Base-by-base conservation (phyloP, 768 basidiomycete species). In the Aureoboletus auriporus region DNA sequence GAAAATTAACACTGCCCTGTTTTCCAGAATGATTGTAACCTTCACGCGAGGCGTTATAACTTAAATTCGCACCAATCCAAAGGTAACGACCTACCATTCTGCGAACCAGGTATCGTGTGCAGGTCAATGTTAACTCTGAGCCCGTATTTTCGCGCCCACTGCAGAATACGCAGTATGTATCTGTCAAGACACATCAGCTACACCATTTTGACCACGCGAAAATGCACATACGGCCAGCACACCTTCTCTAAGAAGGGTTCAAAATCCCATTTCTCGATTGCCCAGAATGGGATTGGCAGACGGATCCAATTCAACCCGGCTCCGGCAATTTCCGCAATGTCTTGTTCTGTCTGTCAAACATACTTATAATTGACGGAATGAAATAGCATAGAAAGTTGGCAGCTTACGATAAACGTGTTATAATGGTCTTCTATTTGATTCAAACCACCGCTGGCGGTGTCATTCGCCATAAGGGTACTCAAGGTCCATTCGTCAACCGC, bases 141-240 rank as follows among this genome's bases (percentile, higher is more conserved):
- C 1, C 92, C 92, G 63, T 94, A 94, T 67, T 96, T 94, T 42
- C 92, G 75, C 12, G 83, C 84, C 93, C 93, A 96, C 3, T 73
- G 75, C 34, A 94, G 70, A 23, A 86, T 76, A 37, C 81, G 81
- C 16, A 90, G 69, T 66, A 89, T 80, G 68, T 93, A 92, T 53
- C 80, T 83, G 54, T 33, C 23, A 31, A 44, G 27, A 41, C 23
- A 1, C 23, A 48, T 57, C 23, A 54, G 37, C 17, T 17, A 23
- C 31, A 42, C 7, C 23, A 34, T 53, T 26, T 50, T 50, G 29
- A 45, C 14, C 28, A 41, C 17, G 35, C 30, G 42, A 41, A 14
- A 5, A 47, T 8, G 39, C 13, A 65, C 75, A 51, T 63, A 83
- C 76, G 78, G 81, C 92, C 92, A 93, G 27, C 81, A 81, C 12